These are phyloP conservation scores for Hevea brasiliensis DNA, from an alignment of 345 rosid genomes.

Conservation along the genomic window DNA sequence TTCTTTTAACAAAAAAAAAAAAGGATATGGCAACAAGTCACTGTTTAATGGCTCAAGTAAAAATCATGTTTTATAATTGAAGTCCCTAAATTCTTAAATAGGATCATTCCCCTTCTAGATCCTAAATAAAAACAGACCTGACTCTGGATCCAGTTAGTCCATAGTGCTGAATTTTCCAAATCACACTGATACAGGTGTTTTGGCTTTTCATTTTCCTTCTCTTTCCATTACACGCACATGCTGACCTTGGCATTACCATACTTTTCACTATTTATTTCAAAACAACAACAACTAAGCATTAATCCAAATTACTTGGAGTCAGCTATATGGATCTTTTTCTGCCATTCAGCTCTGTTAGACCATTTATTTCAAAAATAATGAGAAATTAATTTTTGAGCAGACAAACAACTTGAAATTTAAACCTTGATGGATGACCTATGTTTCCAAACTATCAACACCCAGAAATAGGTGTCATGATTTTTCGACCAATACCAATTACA, in stretches of 20 bases:
- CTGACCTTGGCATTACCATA: background rate
- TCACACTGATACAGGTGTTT: background rate
- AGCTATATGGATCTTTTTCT: too few species aligned
- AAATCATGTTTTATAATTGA: too few species aligned
- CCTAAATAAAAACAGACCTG: background rate
- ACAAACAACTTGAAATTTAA: background rate
- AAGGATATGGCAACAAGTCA: too few species aligned
- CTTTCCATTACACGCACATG: background rate
- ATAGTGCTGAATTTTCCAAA: background rate
- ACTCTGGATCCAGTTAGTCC: background rate
- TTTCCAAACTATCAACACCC: background rate
- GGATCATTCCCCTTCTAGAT: background rate
- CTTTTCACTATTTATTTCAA: conserved; percentile 6
- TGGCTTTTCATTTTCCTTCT: background rate
- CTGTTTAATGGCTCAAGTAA: too few species aligned
- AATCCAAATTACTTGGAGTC: too few species aligned
- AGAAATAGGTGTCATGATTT: background rate
- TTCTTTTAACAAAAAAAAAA: too few species aligned
- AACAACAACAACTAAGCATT: too few species aligned
- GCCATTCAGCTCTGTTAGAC: too few species aligned
- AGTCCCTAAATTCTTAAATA: background rate
- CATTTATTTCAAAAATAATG: background rate
- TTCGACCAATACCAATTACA: background rate
- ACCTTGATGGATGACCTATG: background rate
- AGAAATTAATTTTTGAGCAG: background rate